Percentiles rank a stretch among this genome's conserved stretches.
Conservation (phyloP, 2,329 filamentous ascomycete genomes). For the Monosporascus sp. region DNA sequence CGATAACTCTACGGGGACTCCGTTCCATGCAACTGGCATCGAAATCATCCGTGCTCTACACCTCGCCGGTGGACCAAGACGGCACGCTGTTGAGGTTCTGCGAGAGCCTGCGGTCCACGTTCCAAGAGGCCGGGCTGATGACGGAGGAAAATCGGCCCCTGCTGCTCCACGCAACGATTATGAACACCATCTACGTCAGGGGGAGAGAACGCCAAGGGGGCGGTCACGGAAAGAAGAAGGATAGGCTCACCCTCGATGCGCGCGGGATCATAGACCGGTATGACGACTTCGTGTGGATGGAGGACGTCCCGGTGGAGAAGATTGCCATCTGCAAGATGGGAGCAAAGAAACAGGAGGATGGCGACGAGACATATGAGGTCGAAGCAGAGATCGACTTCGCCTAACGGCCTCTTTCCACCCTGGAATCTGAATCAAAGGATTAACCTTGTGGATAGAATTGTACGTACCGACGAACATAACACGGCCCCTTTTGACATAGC, state of each 20-base stretch:
- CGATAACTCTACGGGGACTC: constrained; percentile 49
- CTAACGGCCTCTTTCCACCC: neutral
- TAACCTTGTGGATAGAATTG: neutral
- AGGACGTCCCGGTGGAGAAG: constrained; percentile 59
- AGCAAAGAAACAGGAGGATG: constrained; percentile 59
- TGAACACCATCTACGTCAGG: constrained; percentile 78
- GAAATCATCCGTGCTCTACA: constrained; percentile 61
- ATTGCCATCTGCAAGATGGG: constrained; percentile 86
- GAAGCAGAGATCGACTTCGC: constrained; percentile 39
- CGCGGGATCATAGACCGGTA: constrained; percentile 53
- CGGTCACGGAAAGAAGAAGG: constrained; percentile 22
- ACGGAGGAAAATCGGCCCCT: constrained; percentile 56
- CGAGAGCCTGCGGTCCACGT: constrained; percentile 45
- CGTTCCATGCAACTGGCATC: constrained; percentile 54
- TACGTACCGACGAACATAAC: too few species aligned
- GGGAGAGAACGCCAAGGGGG: constrained; percentile 20
- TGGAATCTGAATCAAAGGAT: neutral
- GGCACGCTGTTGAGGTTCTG: constrained; percentile 53
- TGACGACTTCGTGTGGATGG: constrained; percentile 65
- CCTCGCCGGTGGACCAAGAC: constrained; percentile 50
- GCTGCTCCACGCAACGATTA: constrained; percentile 75
- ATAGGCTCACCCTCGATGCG: constrained; percentile 48
- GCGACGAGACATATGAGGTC: constrained; percentile 49
- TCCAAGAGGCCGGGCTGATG: constrained; percentile 53
- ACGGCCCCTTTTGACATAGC: too few species aligned